Percentiles rank a stretch among this genome's conserved stretches.
phyloP scores from a whole-genome alignment of 2,329 filamentous ascomycete species.

The Aspergillus thermomutatus region DNA sequence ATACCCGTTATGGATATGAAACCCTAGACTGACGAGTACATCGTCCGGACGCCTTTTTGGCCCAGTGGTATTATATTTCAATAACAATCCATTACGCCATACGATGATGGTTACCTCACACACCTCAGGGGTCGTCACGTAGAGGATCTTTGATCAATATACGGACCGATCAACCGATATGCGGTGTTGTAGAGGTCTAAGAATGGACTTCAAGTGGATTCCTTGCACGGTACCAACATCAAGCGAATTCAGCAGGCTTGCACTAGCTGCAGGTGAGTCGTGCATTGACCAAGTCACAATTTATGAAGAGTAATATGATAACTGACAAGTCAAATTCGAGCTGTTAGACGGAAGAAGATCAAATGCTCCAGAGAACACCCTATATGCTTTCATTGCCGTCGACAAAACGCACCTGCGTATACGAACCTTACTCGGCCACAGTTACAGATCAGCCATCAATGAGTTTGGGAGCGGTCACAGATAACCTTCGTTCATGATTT shows the following conservation, averaged over 20 bases:
- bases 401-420: slow-evolving; percentile 22
- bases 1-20: too few relatives aligned
- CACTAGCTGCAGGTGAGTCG: slow-evolving; percentile 24
- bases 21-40: too few relatives aligned
- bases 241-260: slow-evolving; percentile 29
- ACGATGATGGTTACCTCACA: too few relatives aligned
- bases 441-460: slow-evolving; percentile 5
- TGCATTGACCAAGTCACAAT: neutral
- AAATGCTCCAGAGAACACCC: slow-evolving; percentile 25
- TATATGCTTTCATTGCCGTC: slow-evolving; percentile 23
- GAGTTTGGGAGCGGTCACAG: neutral
- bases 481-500: slow-evolving; percentile 1
- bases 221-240: slow-evolving; percentile 3
- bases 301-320: neutral
- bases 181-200: too few relatives aligned
- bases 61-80: too few relatives aligned
- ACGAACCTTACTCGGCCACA: slow-evolving; percentile 22
- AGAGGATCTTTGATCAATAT: too few relatives aligned
- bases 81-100: too few relatives aligned
- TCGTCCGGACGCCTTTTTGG: too few relatives aligned
- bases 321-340: neutral
- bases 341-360: slow-evolving; percentile 21
- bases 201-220: neutral
- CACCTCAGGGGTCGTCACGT: too few relatives aligned
- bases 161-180: too few relatives aligned